Evolutionary conservation across 805 yeast species (phyloP).

Genomic region (Starmerella vaccinii): DNA sequence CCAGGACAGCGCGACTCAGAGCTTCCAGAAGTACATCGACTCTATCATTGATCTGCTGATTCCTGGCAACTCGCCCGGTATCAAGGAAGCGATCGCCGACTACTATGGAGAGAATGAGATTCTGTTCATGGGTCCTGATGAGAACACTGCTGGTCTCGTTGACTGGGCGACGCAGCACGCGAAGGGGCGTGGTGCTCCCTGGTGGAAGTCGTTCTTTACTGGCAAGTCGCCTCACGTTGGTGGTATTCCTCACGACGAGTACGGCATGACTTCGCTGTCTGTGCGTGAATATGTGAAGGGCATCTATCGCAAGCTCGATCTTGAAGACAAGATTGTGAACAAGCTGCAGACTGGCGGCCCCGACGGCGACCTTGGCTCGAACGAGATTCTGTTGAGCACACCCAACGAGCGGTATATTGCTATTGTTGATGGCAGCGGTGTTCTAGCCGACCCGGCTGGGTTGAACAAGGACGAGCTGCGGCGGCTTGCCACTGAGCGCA

Average conservation of each 20-base stretch:
- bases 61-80: conserved; percentile 58
- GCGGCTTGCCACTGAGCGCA: conserved; percentile 67
- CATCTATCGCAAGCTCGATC: conserved; percentile 65
- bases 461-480: conserved; percentile 67
- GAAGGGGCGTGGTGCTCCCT: conserved; percentile 78
- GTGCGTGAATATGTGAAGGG: conserved; percentile 86
- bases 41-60: conserved; percentile 77
- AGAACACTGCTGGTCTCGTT: conserved; percentile 89
- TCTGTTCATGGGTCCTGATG: conserved; percentile 97
- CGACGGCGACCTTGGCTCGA: conserved; percentile 95
- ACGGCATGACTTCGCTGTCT: conserved; percentile 94
- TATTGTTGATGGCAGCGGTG: conserved; percentile 93
- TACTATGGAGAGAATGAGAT: conserved; percentile 77
- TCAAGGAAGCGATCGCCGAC: conserved; percentile 76
- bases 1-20: conserved; percentile 68
- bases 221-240: conserved; percentile 88
- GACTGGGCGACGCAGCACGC: conserved; percentile 98
- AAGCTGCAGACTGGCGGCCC: conserved; percentile 98
- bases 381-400: conserved; percentile 74
- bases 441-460: conserved; percentile 83
- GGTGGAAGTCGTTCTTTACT: conserved; percentile 98
- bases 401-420: conserved; percentile 71
- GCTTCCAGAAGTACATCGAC: conserved; percentile 89
- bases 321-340: conserved; percentile 48
- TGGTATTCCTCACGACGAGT: conserved; percentile 96